Base-by-base conservation (phyloP, 1,284 basidiomycete genomes). In the Marasmius fiardii region DNA sequence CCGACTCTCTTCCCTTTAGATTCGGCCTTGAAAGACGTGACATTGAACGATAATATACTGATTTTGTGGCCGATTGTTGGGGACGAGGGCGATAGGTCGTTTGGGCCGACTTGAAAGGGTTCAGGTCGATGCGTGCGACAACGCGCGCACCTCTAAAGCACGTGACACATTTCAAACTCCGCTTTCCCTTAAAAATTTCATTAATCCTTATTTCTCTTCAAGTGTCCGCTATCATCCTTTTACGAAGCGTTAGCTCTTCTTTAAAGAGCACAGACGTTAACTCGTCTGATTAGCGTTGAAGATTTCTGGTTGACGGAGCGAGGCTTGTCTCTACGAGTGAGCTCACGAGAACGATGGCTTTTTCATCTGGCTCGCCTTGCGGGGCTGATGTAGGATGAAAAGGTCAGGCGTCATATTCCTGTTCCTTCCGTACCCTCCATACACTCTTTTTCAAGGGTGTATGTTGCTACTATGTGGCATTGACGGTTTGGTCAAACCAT, bases 401-500 rank as follows among this genome's bases (percentile, higher is more conserved):
- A 66, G 65, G 76, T 74, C 10, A 10, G 76, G 80, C 81, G 81
- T 85, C 81, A 88, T 88, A 88, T 88, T 86, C 83, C 83, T 85
- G 73, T 77, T 84, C 82, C 79, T 81, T 77, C 83, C 81, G 82
- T 87, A 88, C 70, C 73, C 62, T 31, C 26, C 31, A 11, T 21
- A n/a, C n/a, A n/a, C n/a, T n/a, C n/a, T n/a, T n/a, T n/a, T n/a
- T n/a, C n/a, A n/a, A n/a, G n/a, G n/a, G 2, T 21, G 33, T 41
- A 26, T 31, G 34, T 69, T 75, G 86, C 79, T 77, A 84, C 83
- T 88, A 86, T 79, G 85, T 85, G 77, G 81, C 83, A 56, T 80
- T 87, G 86, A 88, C 82, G 82, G 86, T 82, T 70, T 78, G 81
- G 83, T 81, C 63, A 86, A 86, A 87, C 86, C 86, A 88, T 88